Evolutionary conservation across 148 eudicot genomes (phyloP).

Genomic region (Rhododendron williamsianum): DNA sequence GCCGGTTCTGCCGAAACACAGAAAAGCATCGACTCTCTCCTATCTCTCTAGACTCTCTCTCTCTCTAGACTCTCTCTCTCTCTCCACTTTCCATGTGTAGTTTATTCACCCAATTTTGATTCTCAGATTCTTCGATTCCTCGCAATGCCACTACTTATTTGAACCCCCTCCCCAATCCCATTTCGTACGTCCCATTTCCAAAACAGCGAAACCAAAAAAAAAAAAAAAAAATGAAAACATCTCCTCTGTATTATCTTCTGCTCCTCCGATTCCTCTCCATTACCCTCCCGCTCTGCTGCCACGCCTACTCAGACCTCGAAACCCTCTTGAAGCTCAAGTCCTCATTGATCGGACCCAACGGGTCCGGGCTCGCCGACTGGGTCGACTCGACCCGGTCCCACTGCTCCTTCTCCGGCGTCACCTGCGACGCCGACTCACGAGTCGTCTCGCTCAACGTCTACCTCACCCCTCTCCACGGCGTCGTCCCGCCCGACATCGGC

Average conservation of each 20-base stretch:
- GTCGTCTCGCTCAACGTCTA: constrained; percentile 46
- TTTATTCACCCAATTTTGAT: constrained; percentile 13
- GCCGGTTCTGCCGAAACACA: neutral
- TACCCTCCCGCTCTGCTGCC: constrained; percentile 6
- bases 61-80: neutral
- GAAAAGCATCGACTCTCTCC: neutral
- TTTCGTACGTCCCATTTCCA: neutral
- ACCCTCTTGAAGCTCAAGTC: constrained; percentile 42
- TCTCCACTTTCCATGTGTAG: neutral
- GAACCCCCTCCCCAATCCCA: neutral
- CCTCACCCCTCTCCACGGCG: constrained; percentile 34
- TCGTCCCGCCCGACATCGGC: constrained; percentile 50
- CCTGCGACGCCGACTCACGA: constrained; percentile 39
- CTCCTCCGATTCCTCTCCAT: neutral
- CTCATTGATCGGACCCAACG: constrained; percentile 31
- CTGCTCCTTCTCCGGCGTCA: constrained; percentile 68
- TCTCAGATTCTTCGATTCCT: constrained; percentile 21
- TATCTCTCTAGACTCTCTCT: neutral
- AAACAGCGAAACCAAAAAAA: neutral
- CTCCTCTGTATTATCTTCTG: neutral
- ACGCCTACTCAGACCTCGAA: constrained; percentile 39
- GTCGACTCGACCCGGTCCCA: constrained; percentile 23
- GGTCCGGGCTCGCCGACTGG: constrained; percentile 48
- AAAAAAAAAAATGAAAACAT: neutral
- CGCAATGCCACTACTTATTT: neutral